Base-by-base conservation (phyloP, 2,329 filamentous ascomycete genomes). In the Aureobasidium sp. region DNA sequence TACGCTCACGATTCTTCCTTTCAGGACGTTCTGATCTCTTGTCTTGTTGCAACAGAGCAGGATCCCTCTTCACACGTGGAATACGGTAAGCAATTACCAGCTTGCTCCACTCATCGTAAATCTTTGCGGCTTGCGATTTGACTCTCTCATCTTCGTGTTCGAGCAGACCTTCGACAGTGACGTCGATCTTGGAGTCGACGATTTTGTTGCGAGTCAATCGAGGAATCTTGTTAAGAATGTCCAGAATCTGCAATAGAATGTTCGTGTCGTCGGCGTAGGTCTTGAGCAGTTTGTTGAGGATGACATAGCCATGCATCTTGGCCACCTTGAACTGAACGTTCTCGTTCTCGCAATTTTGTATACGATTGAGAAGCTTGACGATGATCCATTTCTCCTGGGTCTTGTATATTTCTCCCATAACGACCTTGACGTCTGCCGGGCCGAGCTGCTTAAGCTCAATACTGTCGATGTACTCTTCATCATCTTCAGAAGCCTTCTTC, bases 311-410 rank as follows among this genome's bases (percentile, higher is more conserved):
- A 77, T 97, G 94, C 87, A 97, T 95, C 68, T 90, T 89, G 70
- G 96, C 89, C 40, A 97, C 91, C 57, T 88, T 85, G 73, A 94
- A 89, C 63, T 89, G 85, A 60, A 96, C 90, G 64, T 85, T 85
- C 69, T 96, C 90, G 67, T 96, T 91, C 51, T 93, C 84, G 70
- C 88, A 92, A 42, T 84, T 82, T 74, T 96, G 90, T 64, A 99
- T 91, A 57, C 94, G 92, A 66, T 86, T 83, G 62, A 99, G 83
- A 60, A 99, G 79, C 75, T 97, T 97, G 75, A 96, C 91, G 2
- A 90, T 91, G 73, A 99, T 96, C 94, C 94, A 99, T 75, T 96
- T 96, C 79, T 99, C 94, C 75, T 96, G 95, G 80, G 90, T 96
- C 73, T 96, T 93, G 85, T 96, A 92, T 62, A 99, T 84, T 57